Evolutionary conservation across 2,329 filamentous ascomycete species (phyloP).

Genomic region (Teratosphaeria nubilosa): DNA sequence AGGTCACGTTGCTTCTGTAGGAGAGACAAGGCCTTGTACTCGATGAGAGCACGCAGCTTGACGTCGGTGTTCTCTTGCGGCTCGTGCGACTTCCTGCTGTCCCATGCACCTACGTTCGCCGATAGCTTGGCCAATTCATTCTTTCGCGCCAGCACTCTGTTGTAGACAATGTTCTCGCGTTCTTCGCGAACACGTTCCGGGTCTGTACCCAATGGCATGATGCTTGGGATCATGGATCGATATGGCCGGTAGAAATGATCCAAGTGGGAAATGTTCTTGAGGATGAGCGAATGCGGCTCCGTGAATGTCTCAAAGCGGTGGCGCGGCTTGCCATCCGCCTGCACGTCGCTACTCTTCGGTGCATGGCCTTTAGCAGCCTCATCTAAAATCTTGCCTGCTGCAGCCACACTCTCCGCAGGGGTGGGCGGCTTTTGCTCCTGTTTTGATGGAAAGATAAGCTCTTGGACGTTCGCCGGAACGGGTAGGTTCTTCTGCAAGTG

Average conservation of each 20-base stretch:
- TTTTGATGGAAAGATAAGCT: constrained; percentile 68
- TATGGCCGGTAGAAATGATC: constrained; percentile 68
- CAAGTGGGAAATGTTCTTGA: constrained; percentile 60
- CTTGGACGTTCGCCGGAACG: constrained; percentile 67
- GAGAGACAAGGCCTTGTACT: constrained; percentile 85
- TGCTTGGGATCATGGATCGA: constrained; percentile 70
- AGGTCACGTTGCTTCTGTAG: constrained; percentile 79
- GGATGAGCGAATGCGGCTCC: constrained; percentile 55
- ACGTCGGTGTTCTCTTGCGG: constrained; percentile 65
- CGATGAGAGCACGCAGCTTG: constrained; percentile 84
- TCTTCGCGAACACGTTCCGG: constrained; percentile 77
- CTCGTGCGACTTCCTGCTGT: constrained; percentile 60
- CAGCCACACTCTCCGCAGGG: constrained; percentile 30
- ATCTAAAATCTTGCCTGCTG: constrained; percentile 43
- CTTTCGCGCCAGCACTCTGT: constrained; percentile 77
- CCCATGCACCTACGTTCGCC: constrained; percentile 80
- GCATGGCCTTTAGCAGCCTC: constrained; percentile 34
- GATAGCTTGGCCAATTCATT: constrained; percentile 73
- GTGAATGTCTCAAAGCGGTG: constrained; percentile 62
- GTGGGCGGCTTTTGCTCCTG: constrained; percentile 44
- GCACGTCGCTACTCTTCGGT: constrained; percentile 24
- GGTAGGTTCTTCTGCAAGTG: constrained; percentile 78
- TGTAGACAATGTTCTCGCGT: constrained; percentile 79
- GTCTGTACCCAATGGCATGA: constrained; percentile 83
- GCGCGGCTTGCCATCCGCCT: constrained; percentile 22